A percentile compares a stretch with the other conserved stretches of the same genome.
phyloP scores from a whole-genome alignment of 1,284 basidiomycete genomes.

The Sporisorium graminicola region DNA sequence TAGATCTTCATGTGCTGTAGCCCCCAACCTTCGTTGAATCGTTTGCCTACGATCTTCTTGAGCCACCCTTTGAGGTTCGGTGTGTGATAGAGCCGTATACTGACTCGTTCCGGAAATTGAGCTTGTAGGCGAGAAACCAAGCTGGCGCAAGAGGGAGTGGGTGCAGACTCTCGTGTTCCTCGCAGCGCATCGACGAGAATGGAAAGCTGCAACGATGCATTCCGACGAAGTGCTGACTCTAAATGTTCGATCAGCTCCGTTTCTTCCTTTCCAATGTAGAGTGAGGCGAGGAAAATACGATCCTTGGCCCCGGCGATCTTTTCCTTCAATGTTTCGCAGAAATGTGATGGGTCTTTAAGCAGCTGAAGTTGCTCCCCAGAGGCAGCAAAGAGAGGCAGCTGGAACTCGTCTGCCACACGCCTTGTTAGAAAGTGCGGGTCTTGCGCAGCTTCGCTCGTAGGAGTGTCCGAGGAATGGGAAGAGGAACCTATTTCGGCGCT shows the following conservation, averaged over 20 bases:
- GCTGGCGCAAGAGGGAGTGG: conserved; percentile 71
- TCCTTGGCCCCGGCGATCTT: conserved; percentile 42
- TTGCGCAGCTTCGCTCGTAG: not conserved
- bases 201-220: conserved; percentile 78
- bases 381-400: conserved; percentile 44
- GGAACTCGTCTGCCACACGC: conserved; percentile 22
- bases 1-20: conserved; percentile 99
- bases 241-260: conserved; percentile 52
- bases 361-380: conserved; percentile 40
- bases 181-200: conserved; percentile 90
- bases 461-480: not conserved
- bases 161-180: conserved; percentile 83
- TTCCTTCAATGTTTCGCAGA: conserved; percentile 43
- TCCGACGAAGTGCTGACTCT: conserved; percentile 66
- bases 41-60: conserved; percentile 83
- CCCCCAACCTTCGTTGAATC: conserved; percentile 98
- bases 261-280: conserved; percentile 65
- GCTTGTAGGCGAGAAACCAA: conserved; percentile 55
- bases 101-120: conserved; percentile 79
- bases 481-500: not conserved
- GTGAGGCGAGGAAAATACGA: conserved; percentile 60
- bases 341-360: conserved; percentile 38
- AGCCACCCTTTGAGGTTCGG: conserved; percentile 82
- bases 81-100: conserved; percentile 80
- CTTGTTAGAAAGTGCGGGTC: conserved; percentile 32